Percentiles rank a stretch among this genome's conserved stretches.
Conservation (phyloP, 768 basidiomycete species). For the Mrakia gelida region DNA sequence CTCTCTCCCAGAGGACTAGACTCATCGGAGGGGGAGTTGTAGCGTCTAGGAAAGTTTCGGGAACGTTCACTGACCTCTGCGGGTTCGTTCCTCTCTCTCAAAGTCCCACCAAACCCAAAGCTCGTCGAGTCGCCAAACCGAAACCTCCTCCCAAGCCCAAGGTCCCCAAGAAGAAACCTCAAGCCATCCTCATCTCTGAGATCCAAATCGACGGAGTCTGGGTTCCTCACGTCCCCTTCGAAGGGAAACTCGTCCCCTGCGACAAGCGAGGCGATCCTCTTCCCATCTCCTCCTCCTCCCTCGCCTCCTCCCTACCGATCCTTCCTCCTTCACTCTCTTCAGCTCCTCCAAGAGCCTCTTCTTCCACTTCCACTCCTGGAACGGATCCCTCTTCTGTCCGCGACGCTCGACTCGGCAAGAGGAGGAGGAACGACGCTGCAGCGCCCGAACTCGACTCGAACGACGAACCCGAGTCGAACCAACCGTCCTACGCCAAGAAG, state of each 20-base stretch:
- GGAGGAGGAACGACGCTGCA: background rate
- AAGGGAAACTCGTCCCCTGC: constrained; percentile 9
- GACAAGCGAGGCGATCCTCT: constrained; percentile 11
- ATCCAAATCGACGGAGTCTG: constrained; percentile 12
- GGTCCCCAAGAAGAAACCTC: background rate
- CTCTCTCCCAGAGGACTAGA: no score
- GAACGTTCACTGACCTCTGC: no score
- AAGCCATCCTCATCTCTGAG: background rate
- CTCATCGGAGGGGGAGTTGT: no score
- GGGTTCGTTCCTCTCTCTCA: no score
- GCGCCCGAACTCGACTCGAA: background rate
- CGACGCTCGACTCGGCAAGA: background rate
- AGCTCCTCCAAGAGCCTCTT: background rate
- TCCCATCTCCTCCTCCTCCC: background rate
- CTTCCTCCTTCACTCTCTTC: no score
- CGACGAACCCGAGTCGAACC: background rate
- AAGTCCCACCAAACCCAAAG: background rate
- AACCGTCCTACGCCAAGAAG: background rate
- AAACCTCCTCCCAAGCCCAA: background rate
- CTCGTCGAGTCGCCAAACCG: background rate
- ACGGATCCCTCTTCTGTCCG: no score
- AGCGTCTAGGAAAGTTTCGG: no score
- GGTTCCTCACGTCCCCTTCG: background rate
- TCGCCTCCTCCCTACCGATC: background rate
- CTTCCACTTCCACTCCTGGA: background rate